These are phyloP conservation scores for Leccinum variicolor DNA, from an alignment of 768 basidiomycete genomes.

Conservation along the genomic window DNA sequence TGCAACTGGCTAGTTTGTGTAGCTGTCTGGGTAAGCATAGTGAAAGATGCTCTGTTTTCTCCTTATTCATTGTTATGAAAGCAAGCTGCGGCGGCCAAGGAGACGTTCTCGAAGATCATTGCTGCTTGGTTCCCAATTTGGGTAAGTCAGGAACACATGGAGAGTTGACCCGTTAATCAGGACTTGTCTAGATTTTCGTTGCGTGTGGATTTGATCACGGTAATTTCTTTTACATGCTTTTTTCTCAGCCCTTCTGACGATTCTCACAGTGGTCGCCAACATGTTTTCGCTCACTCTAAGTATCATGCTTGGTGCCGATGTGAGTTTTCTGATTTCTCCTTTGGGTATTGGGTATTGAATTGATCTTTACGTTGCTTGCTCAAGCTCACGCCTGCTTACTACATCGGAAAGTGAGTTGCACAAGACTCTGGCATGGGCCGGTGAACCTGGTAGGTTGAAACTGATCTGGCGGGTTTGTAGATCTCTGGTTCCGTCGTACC, in stretches of 20 bases:
- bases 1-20: conserved; percentile 77
- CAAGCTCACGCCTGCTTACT: conserved; percentile 39
- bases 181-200: conserved; percentile 53
- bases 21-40: conserved; percentile 61
- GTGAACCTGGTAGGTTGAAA: not conserved
- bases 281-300: conserved; percentile 73
- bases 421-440: not conserved
- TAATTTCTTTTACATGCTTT: conserved; percentile 21
- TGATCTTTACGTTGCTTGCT: not conserved
- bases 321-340: conserved; percentile 32
- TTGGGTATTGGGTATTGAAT: not conserved
- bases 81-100: conserved; percentile 68
- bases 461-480: conserved; percentile 21
- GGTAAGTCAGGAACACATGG: conserved; percentile 36
- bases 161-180: not conserved
- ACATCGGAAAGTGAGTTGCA: conserved; percentile 60
- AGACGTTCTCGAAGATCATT: conserved; percentile 68
- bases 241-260: not conserved
- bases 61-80: conserved; percentile 25
- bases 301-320: conserved; percentile 67
- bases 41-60: not conserved
- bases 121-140: conserved; percentile 75
- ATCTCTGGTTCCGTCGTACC: conserved; percentile 60
- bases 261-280: conserved; percentile 57
- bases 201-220: conserved; percentile 72